These are phyloP conservation scores for Aleurites moluccanus DNA, from an alignment of 441 rosid genomes.

Conservation along the genomic window DNA sequence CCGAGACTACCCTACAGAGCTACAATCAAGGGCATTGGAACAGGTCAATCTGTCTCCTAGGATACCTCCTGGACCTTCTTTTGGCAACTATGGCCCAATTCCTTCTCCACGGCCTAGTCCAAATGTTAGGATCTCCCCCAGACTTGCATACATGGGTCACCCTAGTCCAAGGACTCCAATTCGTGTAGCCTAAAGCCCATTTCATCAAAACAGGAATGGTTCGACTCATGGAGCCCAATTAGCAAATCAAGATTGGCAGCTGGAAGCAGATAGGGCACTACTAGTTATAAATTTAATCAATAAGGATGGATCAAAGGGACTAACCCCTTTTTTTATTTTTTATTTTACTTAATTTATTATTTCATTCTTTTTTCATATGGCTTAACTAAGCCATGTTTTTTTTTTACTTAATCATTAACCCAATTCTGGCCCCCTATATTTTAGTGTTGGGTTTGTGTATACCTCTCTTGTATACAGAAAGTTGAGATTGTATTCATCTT, in stretches of 20 bases:
- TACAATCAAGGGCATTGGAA: constrained; percentile 72
- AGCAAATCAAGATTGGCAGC: background rate
- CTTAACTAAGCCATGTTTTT: background rate
- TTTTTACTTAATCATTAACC: background rate
- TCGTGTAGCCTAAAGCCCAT: background rate
- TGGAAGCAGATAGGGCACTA: background rate
- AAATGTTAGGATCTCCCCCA: constrained; percentile 65
- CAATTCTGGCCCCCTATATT: background rate
- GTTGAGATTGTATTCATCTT: background rate
- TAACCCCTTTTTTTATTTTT: constrained; percentile 7
- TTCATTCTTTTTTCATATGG: background rate
- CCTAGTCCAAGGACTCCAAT: constrained; percentile 69
- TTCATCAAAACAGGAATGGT: too few species aligned
- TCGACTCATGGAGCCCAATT: background rate
- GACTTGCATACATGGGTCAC: constrained; percentile 76
- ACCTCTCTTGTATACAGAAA: constrained; percentile 23
- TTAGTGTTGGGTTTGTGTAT: constrained; percentile 12
- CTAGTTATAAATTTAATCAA: background rate
- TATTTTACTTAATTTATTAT: background rate
- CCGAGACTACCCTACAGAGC: constrained; percentile 76
- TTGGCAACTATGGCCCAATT: constrained; percentile 54
- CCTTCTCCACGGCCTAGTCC: constrained; percentile 94
- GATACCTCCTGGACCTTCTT: constrained; percentile 28
- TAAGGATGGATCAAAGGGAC: constrained; percentile 3
- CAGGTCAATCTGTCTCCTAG: constrained; percentile 77